Evolutionary conservation across 78 protist species (phyloP), one percentile per base, ranked within the genome.

Genomic region (Speleostelium caveatum): DNA sequence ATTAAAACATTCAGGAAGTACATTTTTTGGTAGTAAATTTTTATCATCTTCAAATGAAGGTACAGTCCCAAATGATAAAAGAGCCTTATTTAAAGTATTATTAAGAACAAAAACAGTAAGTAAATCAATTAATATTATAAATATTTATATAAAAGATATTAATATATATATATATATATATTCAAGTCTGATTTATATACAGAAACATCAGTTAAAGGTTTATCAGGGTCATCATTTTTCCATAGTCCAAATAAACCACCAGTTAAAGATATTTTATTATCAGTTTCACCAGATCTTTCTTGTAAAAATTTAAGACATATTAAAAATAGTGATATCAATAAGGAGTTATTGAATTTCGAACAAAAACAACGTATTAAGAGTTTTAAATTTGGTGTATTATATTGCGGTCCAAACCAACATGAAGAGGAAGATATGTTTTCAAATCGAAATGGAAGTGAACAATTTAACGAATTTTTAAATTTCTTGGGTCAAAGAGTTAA

Each of bases 401-500:
- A 92, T 71, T 92, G 95, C 67, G 83, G 68, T 8, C 72, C 78
- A 0, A 72, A 65, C 42, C 88, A 92, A 53, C 17, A 45, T 1
- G 69, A 53, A 21, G 95, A 92, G n/a, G 87, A 73, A 19, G 86
- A 80, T 7, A 92, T 92, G 95, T 75, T 92, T 56, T 77, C 86
- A 2, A 92, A 92, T 75, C 36, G 30, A 4, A 4, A 39, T 53
- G 93, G 87, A 0, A 73, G 85, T 53, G 75, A 58, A 24, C 75
- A 62, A 5, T 91, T 94, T 32, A 90, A 94, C 24, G 77, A 89
- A n/a, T 96, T 96, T 68, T 72, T 96, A 21, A 32, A 36, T 12
- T 30, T 92, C n/a, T n/a, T 96, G 5, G 96, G 96, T 30, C 86
- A 94, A 36, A 59, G 86, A 19, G 62, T 96, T 22, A 22, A 63